Conservation (phyloP, 75 land plant genomes). For the Pinus tabuliformis region DNA sequence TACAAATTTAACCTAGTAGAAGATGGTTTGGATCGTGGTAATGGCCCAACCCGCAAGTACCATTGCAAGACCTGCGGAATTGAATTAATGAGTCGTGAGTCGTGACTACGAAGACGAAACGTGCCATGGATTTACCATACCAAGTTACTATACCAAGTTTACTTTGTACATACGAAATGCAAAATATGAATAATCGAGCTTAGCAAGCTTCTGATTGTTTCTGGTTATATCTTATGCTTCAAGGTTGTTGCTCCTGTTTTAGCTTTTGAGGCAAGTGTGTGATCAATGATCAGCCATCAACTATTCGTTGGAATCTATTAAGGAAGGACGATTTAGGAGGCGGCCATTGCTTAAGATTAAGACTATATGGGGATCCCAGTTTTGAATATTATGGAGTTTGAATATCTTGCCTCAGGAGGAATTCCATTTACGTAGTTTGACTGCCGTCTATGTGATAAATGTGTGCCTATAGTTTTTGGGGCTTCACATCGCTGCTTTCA, state of each 20-base stretch:
- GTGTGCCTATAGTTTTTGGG: neutral
- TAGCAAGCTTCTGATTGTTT: constrained; percentile 6
- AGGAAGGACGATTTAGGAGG: neutral
- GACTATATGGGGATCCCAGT: neutral
- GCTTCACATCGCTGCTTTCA: constrained; percentile 2
- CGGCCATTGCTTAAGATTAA: neutral
- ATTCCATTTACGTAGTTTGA: constrained; percentile 1
- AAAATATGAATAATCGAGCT: neutral
- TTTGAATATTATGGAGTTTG: neutral
- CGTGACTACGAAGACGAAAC: constrained; percentile 1
- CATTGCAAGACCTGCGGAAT: neutral
- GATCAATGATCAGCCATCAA: neutral
- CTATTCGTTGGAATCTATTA: neutral
- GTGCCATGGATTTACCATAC: neutral
- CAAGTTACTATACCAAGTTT: neutral
- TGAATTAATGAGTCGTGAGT: neutral
- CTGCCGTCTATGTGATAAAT: neutral
- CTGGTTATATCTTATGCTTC: constrained; percentile 6
- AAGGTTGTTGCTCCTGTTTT: constrained; percentile 4
- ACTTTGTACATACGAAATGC: neutral
- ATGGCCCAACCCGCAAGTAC: neutral
- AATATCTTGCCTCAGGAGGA: neutral
- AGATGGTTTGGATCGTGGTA: constrained; percentile 7
- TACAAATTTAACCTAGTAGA: constrained; percentile 2
- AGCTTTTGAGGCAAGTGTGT: neutral